Percentiles rank a stretch among this genome's conserved stretches.
Conservation (phyloP, 306 rosid species). For the Cicer cuneatum region DNA sequence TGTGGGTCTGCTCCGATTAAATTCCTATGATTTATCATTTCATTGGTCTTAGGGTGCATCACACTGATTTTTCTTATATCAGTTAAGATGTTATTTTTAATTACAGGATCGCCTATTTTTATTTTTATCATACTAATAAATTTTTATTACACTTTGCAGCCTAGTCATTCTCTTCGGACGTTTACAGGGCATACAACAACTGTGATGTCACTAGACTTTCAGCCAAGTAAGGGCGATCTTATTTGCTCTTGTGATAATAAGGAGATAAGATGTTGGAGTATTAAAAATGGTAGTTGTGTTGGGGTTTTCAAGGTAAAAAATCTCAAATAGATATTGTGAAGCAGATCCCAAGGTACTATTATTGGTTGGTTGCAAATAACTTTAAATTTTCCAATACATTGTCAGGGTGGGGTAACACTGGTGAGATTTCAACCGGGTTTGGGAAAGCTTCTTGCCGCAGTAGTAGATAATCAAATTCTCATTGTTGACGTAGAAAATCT, state of each 20-base stretch:
- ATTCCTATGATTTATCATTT: constrained; percentile 12
- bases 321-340: constrained; percentile 34
- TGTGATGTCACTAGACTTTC: constrained; percentile 85
- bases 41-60: background rate
- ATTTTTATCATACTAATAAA: constrained; percentile 34
- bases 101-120: background rate
- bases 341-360: background rate
- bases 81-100: constrained; percentile 16
- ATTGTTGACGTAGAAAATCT: constrained; percentile 69
- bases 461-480: constrained; percentile 58
- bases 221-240: constrained; percentile 75
- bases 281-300: constrained; percentile 70
- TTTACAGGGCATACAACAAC: constrained; percentile 70
- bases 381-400: constrained; percentile 30
- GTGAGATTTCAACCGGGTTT: constrained; percentile 79
- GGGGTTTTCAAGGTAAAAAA: constrained; percentile 69
- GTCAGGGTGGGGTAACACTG: constrained; percentile 78
- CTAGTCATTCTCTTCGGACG: constrained; percentile 68
- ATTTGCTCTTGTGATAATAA: constrained; percentile 74
- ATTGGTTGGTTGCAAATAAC: constrained; percentile 10
- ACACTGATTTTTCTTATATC: constrained; percentile 13
- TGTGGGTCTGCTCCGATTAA: background rate
- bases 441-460: constrained; percentile 81
- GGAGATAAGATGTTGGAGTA: constrained; percentile 87
- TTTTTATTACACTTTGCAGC: constrained; percentile 59